Conservation (phyloP, 192 early-diverging fungal species). For the Kickxella alabastrina region DNA sequence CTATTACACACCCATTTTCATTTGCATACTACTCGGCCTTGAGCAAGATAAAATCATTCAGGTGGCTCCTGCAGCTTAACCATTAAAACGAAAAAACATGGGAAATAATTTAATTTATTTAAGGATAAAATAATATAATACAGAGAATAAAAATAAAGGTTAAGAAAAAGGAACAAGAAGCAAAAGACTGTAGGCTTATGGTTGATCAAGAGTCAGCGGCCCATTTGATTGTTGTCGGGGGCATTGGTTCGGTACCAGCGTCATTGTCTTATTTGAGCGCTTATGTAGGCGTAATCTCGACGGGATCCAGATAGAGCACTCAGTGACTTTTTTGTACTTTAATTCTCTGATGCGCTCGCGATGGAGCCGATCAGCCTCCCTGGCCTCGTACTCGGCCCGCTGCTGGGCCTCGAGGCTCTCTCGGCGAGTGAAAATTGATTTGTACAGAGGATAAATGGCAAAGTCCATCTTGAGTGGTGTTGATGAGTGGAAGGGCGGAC, state of each 20-base stretch:
- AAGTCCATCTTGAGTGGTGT: too few relatives aligned
- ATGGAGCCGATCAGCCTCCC: constrained; percentile 21
- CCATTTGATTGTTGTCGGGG: constrained; percentile 24
- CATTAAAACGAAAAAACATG: too few relatives aligned
- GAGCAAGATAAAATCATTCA: too few relatives aligned
- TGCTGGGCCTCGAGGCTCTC: constrained; percentile 8
- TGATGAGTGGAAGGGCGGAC: too few relatives aligned
- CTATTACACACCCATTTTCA: too few relatives aligned
- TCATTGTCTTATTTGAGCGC: constrained; percentile 1
- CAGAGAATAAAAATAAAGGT: not conserved
- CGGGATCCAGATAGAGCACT: constrained; percentile 8
- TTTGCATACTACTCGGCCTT: too few relatives aligned
- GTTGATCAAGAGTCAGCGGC: too few relatives aligned
- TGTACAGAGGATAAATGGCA: constrained; percentile 12
- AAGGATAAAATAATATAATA: not conserved
- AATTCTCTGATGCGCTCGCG: constrained; percentile 19
- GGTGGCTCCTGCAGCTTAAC: too few relatives aligned
- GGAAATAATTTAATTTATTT: too few relatives aligned
- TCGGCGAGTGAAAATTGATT: constrained; percentile 2
- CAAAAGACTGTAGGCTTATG: not conserved
- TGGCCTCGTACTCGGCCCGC: constrained; percentile 15
- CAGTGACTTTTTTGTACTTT: constrained; percentile 21
- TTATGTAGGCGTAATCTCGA: constrained; percentile 7
- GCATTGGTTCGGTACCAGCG: too few relatives aligned
- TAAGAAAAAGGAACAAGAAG: not conserved